Percentiles rank a stretch among this genome's conserved stretches.
phyloP scores from a whole-genome alignment of 768 basidiomycete genomes.

The Suillus subaureus region DNA sequence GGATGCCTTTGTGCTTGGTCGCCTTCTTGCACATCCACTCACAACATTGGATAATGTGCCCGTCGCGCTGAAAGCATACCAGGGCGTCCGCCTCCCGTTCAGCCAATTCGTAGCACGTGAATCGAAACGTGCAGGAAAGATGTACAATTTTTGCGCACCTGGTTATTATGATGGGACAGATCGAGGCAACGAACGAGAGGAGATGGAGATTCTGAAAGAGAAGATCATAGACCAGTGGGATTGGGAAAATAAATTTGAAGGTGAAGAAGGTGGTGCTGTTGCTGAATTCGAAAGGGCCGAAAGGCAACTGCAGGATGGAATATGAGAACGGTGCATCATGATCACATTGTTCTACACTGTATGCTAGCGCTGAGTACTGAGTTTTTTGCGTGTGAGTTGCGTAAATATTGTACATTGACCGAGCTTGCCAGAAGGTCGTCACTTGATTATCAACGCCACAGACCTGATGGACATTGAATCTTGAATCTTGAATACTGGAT shows the following conservation, averaged over 20 bases:
- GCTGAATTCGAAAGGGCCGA: not conserved
- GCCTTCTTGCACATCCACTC: constrained; percentile 26
- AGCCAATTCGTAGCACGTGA: constrained; percentile 13
- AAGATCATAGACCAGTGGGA: constrained; percentile 15
- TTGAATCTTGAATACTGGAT: too few relatives aligned
- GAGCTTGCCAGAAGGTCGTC: too few relatives aligned
- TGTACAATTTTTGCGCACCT: constrained; percentile 19
- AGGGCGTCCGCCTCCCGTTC: constrained; percentile 22
- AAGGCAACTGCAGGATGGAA: not conserved
- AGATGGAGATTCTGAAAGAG: constrained; percentile 15
- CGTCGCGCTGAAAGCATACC: constrained; percentile 1
- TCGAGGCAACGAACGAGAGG: constrained; percentile 2
- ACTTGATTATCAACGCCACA: too few relatives aligned
- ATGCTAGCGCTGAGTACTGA: too few relatives aligned
- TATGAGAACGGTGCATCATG: not conserved
- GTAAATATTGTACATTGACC: too few relatives aligned
- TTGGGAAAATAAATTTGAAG: not conserved
- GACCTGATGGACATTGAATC: too few relatives aligned
- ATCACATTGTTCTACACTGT: not conserved
- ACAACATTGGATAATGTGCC: not conserved
- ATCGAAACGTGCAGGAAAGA: constrained; percentile 11
- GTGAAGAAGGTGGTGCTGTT: not conserved
- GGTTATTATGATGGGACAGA: constrained; percentile 13
- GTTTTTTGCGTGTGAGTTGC: too few relatives aligned
- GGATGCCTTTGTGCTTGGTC: constrained; percentile 27